Percentiles rank a stretch among this genome's conserved stretches.
Conservation (phyloP, 768 basidiomycete species). For the Cyathus striatus region DNA sequence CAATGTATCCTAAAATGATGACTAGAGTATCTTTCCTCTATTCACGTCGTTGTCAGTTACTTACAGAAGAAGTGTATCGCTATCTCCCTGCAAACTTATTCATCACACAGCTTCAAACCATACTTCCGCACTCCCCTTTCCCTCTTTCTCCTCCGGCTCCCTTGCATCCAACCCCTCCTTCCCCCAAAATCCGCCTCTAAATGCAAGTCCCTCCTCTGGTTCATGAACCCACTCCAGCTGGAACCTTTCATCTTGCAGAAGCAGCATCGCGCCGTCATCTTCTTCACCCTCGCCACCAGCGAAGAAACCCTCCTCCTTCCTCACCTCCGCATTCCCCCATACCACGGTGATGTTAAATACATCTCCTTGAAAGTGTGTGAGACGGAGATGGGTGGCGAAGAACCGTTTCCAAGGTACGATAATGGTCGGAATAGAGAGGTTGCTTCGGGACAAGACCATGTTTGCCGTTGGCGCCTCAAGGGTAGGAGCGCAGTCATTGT, state of each 20-base stretch:
- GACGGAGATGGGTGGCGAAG: constrained; percentile 29
- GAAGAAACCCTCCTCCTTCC: constrained; percentile 17
- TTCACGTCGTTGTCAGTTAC: no score
- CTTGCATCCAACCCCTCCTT: constrained; percentile 26
- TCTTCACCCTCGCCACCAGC: constrained; percentile 6
- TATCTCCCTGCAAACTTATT: no score
- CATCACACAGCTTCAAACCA: no score
- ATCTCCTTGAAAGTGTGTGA: constrained; percentile 30
- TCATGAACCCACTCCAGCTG: constrained; percentile 33
- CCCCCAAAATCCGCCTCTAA: constrained; percentile 36
- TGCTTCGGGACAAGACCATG: constrained; percentile 18
- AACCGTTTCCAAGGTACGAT: constrained; percentile 27
- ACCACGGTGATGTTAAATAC: constrained; percentile 31
- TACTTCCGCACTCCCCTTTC: constrained; percentile 31
- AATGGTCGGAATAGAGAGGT: constrained; percentile 24
- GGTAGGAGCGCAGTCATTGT: constrained; percentile 14
- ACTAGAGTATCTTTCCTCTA: no score
- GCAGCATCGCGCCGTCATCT: constrained; percentile 26
- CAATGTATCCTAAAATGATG: no score
- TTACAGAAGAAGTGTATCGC: no score
- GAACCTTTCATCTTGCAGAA: constrained; percentile 27
- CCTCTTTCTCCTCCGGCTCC: constrained; percentile 20
- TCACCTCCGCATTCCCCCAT: constrained; percentile 29
- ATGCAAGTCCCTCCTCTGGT: constrained; percentile 28
- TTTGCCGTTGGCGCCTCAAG: constrained; percentile 18